Evolutionary conservation across 2,329 filamentous ascomycete genomes (phyloP).

Genomic region (Teratosphaeria pseudoeucalypti): DNA sequence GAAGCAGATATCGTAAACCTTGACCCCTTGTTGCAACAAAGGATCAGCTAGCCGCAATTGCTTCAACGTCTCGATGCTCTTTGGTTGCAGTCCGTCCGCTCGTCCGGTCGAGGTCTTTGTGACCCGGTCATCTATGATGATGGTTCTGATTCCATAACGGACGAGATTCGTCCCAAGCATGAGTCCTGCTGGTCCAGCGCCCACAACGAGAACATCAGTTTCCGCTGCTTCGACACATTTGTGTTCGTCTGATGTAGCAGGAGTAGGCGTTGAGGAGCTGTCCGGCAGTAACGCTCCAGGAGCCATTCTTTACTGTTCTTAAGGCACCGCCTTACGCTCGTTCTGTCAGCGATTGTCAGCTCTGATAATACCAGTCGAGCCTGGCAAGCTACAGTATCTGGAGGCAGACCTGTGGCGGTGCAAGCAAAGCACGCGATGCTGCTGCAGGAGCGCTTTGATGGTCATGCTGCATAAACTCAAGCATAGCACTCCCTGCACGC

Average conservation of each 20-base stretch:
- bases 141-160: background rate
- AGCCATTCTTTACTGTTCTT: background rate
- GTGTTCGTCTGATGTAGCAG: slow-evolving; percentile 34
- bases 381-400: background rate
- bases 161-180: background rate
- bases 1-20: slow-evolving; percentile 65
- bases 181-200: slow-evolving; percentile 50
- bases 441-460: background rate
- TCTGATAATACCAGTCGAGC: background rate
- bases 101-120: background rate
- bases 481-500: background rate
- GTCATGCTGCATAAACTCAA: background rate
- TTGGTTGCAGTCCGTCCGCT: background rate
- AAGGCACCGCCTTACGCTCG: background rate
- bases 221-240: slow-evolving; percentile 65
- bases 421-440: background rate
- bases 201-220: slow-evolving; percentile 66
- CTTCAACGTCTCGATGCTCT: background rate
- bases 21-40: slow-evolving; percentile 55
- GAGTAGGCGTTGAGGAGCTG: background rate
- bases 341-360: background rate
- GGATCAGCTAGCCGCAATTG: slow-evolving; percentile 41
- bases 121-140: background rate
- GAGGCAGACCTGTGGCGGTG: background rate
- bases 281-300: background rate